These are phyloP conservation scores for Pseudonitzschia multiseries DNA, from an alignment of 108 stramenopile species.

Conservation along the genomic window DNA sequence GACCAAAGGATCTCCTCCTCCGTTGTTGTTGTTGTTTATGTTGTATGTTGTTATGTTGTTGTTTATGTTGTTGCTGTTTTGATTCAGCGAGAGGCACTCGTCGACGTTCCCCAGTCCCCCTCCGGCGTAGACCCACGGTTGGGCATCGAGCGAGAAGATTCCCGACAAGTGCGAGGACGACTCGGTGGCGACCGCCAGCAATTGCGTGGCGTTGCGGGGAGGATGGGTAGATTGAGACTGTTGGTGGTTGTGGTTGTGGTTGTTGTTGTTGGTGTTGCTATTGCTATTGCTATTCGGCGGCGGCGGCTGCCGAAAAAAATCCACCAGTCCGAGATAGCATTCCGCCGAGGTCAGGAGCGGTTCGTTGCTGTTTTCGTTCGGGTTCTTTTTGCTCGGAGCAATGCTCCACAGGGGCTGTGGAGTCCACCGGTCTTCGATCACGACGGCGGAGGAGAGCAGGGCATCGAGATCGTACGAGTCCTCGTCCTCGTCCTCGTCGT, in stretches of 20 bases:
- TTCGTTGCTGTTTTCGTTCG: neutral
- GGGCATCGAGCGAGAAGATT: conserved; percentile 26
- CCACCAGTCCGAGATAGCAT: conserved; percentile 23
- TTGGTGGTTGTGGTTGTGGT: too few relatives aligned
- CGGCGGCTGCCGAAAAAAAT: conserved; percentile 20
- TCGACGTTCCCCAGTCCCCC: conserved; percentile 56
- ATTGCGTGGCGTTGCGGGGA: neutral
- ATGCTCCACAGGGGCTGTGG: conserved; percentile 8
- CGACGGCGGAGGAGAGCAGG: neutral
- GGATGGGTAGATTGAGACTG: too few relatives aligned
- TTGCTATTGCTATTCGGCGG: neutral
- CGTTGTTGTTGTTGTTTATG: neutral
- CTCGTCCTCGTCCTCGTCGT: neutral
- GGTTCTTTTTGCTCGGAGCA: neutral
- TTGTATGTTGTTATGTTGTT: too few relatives aligned
- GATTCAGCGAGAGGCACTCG: conserved; percentile 40
- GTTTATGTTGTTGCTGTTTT: neutral
- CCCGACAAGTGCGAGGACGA: conserved; percentile 52
- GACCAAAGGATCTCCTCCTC: neutral
- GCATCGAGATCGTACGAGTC: neutral
- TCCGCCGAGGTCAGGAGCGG: conserved; percentile 9
- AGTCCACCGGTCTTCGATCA: neutral
- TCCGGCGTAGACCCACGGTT: conserved; percentile 56
- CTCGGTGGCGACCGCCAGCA: conserved; percentile 45
- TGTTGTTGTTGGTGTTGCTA: neutral